Conservation (phyloP, 1,139 yeast species). For the Starmera stellimalicola region DNA sequence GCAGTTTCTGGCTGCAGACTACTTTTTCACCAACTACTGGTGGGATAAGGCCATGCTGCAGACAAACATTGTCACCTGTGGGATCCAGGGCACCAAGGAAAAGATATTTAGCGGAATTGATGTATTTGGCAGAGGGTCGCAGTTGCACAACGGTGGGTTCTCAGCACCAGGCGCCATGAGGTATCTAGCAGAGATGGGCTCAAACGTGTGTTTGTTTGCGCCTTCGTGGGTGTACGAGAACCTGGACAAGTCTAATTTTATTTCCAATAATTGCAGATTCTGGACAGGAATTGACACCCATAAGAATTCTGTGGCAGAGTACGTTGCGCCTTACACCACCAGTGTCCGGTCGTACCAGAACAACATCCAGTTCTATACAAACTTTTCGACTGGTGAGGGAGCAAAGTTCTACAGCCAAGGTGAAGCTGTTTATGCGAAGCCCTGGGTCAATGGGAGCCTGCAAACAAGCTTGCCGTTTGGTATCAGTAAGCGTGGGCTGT, state of each 20-base stretch:
- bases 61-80: conserved; percentile 24
- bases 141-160: conserved; percentile 29
- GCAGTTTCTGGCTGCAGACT: conserved; percentile 23
- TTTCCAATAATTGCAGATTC: conserved; percentile 24
- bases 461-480: conserved; percentile 22
- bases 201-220: conserved; percentile 30
- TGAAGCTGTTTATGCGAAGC: conserved; percentile 14
- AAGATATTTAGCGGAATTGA: conserved; percentile 30
- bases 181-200: conserved; percentile 20
- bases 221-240: conserved; percentile 35
- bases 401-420: conserved; percentile 21
- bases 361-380: conserved; percentile 25
- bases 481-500: conserved; percentile 12
- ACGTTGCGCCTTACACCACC: no score
- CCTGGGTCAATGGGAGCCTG: conserved; percentile 27
- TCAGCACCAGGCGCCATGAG: conserved; percentile 25
- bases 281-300: conserved; percentile 26
- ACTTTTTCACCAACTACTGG: conserved; percentile 30
- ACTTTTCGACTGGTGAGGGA: conserved; percentile 29
- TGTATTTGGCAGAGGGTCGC: conserved; percentile 31
- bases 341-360: no score
- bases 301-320: no score
- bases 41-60: conserved; percentile 26
- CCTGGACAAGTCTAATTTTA: conserved; percentile 17
- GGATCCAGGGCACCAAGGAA: conserved; percentile 23